Evolutionary conservation across 116 monocot species (phyloP).

Genomic region (Iris pallida): DNA sequence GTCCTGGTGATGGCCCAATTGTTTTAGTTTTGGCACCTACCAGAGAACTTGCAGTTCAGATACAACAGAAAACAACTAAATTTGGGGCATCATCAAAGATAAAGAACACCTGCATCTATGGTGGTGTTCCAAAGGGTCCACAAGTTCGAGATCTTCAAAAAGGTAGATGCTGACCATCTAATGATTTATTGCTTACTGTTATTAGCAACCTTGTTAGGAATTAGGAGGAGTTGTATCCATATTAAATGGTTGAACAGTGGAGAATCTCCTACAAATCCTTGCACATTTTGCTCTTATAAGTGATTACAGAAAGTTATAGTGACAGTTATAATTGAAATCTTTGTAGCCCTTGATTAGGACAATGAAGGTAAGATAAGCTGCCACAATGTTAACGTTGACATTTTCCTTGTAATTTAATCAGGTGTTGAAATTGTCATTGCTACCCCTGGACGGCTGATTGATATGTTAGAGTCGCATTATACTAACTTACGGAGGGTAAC

Average conservation of each 20-base stretch:
- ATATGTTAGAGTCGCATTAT: slow-evolving; percentile 98
- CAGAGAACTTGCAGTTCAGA: slow-evolving; percentile 96
- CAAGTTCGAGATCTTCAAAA: slow-evolving; percentile 99
- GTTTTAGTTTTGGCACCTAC: slow-evolving; percentile 97
- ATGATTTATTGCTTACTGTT: neutral
- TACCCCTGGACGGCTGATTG: slow-evolving; percentile 95
- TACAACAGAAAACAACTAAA: slow-evolving; percentile 92
- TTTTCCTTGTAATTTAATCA: slow-evolving; percentile 23
- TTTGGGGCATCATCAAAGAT: slow-evolving; percentile 98
- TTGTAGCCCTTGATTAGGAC: neutral
- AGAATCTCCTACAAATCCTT: neutral
- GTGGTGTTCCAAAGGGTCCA: slow-evolving; percentile 98
- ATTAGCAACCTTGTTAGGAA: neutral
- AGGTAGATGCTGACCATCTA: slow-evolving; percentile 39
- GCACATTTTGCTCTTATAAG: neutral
- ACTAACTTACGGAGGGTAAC: slow-evolving; percentile 96
- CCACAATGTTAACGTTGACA: neutral
- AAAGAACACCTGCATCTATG: slow-evolving; percentile 99
- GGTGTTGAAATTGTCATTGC: slow-evolving; percentile 99
- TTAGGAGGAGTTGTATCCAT: neutral
- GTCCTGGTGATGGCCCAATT: slow-evolving; percentile 95
- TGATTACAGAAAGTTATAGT: slow-evolving; percentile 3
- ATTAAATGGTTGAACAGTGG: slow-evolving; percentile 1
- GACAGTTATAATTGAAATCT: neutral
- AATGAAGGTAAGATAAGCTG: no score